phyloP scores from a whole-genome alignment of 208 protist genomes.

The Wallacemonas sp. region DNA sequence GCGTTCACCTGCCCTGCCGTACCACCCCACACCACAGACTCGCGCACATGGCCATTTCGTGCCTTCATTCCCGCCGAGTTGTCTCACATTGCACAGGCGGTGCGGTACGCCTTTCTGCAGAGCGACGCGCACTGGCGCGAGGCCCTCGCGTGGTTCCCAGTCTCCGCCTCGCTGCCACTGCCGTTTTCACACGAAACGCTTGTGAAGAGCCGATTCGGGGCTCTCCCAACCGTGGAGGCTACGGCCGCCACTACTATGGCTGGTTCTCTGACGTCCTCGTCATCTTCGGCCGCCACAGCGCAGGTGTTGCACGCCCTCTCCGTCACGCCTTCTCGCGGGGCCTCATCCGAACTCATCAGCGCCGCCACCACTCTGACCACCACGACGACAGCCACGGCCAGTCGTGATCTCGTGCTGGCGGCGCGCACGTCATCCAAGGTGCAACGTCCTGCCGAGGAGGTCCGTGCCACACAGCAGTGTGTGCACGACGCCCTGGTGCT shows the following conservation, averaged over 20 bases:
- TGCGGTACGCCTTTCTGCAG: conserved; percentile 62
- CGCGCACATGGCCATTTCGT: conserved; percentile 21
- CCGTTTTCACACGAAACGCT: conserved; percentile 37
- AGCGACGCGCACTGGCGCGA: conserved; percentile 32
- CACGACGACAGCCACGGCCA: background rate
- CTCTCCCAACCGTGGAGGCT: background rate
- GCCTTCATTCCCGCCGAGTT: conserved; percentile 35
- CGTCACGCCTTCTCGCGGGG: background rate
- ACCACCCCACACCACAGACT: background rate
- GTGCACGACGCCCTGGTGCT: conserved; percentile 13
- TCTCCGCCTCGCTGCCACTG: conserved; percentile 35
- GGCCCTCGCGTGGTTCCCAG: conserved; percentile 58
- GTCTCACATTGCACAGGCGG: conserved; percentile 45
- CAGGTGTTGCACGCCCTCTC: conserved; percentile 1
- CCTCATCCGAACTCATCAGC: background rate
- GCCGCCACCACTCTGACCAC: background rate
- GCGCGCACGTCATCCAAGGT: conserved; percentile 20
- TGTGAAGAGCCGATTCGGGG: conserved; percentile 19
- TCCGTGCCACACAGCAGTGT: background rate
- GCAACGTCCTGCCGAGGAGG: conserved; percentile 20
- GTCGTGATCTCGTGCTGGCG: conserved; percentile 17
- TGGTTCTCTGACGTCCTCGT: background rate
- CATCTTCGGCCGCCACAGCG: conserved; percentile 1
- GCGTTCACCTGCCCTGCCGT: no score
- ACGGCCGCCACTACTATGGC: background rate